Conservation (phyloP, 805 yeast genomes). For the Candida loeiensis region DNA sequence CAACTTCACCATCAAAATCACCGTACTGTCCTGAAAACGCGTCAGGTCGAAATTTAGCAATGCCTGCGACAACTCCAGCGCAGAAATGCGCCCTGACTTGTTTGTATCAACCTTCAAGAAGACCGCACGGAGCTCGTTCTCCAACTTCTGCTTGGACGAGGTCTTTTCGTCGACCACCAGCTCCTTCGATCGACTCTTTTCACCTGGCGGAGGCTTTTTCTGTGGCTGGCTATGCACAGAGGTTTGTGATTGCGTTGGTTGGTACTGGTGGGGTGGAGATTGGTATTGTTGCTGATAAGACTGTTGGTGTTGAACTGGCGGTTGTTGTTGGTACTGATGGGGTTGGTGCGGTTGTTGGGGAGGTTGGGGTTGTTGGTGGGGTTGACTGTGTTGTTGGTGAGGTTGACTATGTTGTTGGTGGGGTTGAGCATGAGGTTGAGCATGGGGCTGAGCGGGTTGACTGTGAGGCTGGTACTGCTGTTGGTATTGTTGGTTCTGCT, state of each 20-base stretch:
- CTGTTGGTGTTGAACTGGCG: constrained; percentile 12
- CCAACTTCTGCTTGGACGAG: constrained; percentile 41
- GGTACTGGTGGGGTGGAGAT: constrained; percentile 12
- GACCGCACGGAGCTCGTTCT: constrained; percentile 45
- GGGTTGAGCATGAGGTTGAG: background rate
- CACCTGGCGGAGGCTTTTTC: constrained; percentile 19
- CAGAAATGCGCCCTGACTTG: constrained; percentile 52
- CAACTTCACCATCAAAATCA: constrained; percentile 57
- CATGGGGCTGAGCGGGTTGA: background rate
- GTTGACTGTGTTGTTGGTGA: constrained; percentile 10
- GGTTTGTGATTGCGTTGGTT: background rate
- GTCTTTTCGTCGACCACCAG: constrained; percentile 10
- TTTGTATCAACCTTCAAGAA: constrained; percentile 56
- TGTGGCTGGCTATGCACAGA: constrained; percentile 11
- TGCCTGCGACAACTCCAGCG: constrained; percentile 55
- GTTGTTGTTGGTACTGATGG: constrained; percentile 14
- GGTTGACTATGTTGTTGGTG: constrained; percentile 2
- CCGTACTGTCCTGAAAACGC: constrained; percentile 56
- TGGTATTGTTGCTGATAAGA: constrained; percentile 11
- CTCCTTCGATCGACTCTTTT: constrained; percentile 10
- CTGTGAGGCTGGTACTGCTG: background rate
- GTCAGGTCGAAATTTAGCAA: constrained; percentile 63
- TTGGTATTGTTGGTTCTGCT: constrained; percentile 3
- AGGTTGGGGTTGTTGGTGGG: constrained; percentile 10
- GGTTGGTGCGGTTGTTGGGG: constrained; percentile 10